phyloP scores from a whole-genome alignment of 768 basidiomycete species.

The Mycena latifolia region DNA sequence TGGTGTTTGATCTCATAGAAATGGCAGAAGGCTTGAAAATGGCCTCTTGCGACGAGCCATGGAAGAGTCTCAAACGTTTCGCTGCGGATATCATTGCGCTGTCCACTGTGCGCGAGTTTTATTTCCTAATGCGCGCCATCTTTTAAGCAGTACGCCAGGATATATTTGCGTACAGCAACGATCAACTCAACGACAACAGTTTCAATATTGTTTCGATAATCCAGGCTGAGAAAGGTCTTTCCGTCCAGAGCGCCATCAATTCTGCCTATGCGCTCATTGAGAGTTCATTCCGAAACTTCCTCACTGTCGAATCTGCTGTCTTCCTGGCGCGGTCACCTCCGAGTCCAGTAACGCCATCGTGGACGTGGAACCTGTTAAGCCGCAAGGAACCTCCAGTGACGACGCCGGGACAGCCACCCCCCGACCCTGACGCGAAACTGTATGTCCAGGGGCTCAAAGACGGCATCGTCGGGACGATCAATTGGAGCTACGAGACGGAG shows the following conservation, averaged over 20 bases:
- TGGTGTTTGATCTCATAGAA: slow-evolving; percentile 67
- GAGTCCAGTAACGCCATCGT: background rate
- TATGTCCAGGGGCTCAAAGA: slow-evolving; percentile 68
- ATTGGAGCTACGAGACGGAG: slow-evolving; percentile 35
- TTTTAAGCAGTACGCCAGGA: slow-evolving; percentile 60
- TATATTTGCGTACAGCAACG: slow-evolving; percentile 65
- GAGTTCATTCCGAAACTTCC: slow-evolving; percentile 51
- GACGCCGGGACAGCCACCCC: background rate
- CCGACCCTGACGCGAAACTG: slow-evolving; percentile 32
- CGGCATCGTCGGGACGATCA: slow-evolving; percentile 61
- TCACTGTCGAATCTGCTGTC: slow-evolving; percentile 42
- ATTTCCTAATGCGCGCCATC: slow-evolving; percentile 1
- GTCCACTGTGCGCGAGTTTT: slow-evolving; percentile 58
- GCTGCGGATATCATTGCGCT: slow-evolving; percentile 65
- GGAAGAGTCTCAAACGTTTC: slow-evolving; percentile 50
- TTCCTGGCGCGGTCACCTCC: background rate
- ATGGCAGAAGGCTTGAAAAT: slow-evolving; percentile 58
- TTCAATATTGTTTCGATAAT: slow-evolving; percentile 66
- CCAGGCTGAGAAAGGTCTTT: slow-evolving; percentile 55
- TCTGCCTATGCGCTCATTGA: slow-evolving; percentile 54
- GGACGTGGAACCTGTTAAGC: slow-evolving; percentile 35
- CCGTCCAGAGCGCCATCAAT: slow-evolving; percentile 65
- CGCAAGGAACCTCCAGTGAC: slow-evolving; percentile 8
- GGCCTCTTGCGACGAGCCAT: slow-evolving; percentile 32
- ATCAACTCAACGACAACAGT: slow-evolving; percentile 50